phyloP scores from a whole-genome alignment of 768 basidiomycete species.

The Boletus pseudo-olivaceus region DNA sequence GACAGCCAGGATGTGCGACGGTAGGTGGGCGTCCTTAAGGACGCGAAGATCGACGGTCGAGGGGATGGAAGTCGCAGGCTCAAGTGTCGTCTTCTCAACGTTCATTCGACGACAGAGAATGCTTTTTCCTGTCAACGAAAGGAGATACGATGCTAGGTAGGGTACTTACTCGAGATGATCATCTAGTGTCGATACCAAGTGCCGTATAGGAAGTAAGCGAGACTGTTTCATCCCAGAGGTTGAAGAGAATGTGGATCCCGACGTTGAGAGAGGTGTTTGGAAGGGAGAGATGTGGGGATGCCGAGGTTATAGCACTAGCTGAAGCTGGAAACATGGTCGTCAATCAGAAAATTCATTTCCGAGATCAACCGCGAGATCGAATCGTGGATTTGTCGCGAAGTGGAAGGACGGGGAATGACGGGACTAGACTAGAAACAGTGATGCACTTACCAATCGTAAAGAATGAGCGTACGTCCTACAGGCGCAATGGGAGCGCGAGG shows the following conservation, averaged over 20 bases:
- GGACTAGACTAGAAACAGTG: slow-evolving; percentile 1
- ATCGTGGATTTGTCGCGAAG: slow-evolving; percentile 1
- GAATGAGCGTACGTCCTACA: slow-evolving; percentile 4
- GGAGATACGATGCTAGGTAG: neutral
- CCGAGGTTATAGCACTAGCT: slow-evolving; percentile 10
- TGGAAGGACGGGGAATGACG: slow-evolving; percentile 7
- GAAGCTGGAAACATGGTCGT: slow-evolving; percentile 15
- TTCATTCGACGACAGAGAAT: slow-evolving; percentile 33
- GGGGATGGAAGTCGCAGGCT: slow-evolving; percentile 33
- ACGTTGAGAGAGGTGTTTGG: slow-evolving; percentile 9
- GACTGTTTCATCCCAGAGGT: slow-evolving; percentile 16
- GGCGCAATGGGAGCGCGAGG: neutral
- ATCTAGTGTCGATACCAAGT: slow-evolving; percentile 13
- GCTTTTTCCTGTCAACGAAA: slow-evolving; percentile 19
- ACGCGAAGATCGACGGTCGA: slow-evolving; percentile 47
- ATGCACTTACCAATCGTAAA: slow-evolving; percentile 26
- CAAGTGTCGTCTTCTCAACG: slow-evolving; percentile 26
- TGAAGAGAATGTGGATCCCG: slow-evolving; percentile 16
- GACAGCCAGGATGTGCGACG: slow-evolving; percentile 57
- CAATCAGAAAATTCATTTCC: slow-evolving; percentile 17
- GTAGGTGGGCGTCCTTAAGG: slow-evolving; percentile 42
- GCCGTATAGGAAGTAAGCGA: slow-evolving; percentile 25
- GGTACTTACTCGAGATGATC: slow-evolving; percentile 30
- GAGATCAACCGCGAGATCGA: slow-evolving; percentile 12
- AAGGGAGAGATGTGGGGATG: slow-evolving; percentile 6